phyloP scores from a whole-genome alignment of 176 grass and related monocot genomes.

The Poa pratensis region DNA sequence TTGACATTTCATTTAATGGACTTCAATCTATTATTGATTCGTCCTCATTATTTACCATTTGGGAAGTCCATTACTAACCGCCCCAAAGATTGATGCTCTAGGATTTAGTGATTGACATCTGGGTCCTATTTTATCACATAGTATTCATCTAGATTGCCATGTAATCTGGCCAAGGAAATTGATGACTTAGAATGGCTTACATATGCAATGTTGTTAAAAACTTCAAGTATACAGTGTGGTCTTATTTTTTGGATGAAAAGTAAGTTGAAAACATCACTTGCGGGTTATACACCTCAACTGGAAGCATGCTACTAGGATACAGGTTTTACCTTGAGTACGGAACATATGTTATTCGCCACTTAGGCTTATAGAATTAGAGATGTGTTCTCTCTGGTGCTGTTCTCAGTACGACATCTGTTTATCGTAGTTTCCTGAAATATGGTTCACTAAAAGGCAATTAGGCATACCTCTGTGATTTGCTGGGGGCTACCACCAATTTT shows the following conservation, averaged over 20 bases:
- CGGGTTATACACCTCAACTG: not conserved
- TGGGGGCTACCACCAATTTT: not conserved
- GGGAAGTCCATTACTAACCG: not conserved
- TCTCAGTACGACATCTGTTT: not conserved
- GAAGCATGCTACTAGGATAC: not conserved
- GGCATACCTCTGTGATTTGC: not conserved
- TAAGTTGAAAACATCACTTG: conserved; percentile 10
- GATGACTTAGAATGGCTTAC: not conserved
- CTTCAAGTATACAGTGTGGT: not conserved
- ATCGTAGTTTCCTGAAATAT: not conserved
- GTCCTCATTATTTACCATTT: not conserved
- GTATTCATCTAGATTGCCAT: not conserved
- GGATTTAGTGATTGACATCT: not conserved
- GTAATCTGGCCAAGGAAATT: not conserved
- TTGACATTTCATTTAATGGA: not conserved
- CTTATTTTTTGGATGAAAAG: not conserved
- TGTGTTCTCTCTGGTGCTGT: not conserved
- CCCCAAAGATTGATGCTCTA: not conserved
- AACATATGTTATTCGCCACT: not conserved
- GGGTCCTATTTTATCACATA: not conserved
- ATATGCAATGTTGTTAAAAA: not conserved
- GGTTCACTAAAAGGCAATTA: not conserved
- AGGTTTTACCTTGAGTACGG: not conserved
- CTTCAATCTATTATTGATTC: not conserved
- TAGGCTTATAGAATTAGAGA: not conserved